phyloP scores from a whole-genome alignment of 176 grass and related monocot genomes.

The Secale cereale region DNA sequence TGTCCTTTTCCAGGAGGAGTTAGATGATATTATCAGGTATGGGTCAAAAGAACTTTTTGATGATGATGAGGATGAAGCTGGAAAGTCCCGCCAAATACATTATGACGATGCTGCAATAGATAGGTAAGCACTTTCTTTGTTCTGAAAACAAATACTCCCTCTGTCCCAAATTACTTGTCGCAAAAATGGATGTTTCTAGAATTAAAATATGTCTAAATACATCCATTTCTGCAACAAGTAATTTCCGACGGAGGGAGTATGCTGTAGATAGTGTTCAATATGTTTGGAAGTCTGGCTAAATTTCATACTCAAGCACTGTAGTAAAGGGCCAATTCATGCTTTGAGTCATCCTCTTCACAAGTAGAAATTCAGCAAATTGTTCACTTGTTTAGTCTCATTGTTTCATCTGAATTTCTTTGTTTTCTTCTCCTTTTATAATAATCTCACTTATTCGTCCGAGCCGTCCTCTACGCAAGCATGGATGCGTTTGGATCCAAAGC shows the following conservation, averaged over 20 bases:
- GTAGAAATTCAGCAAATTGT: slow-evolving; percentile 7
- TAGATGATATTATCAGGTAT: slow-evolving; percentile 98
- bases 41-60: slow-evolving; percentile 99
- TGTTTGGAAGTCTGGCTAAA: slow-evolving; percentile 3
- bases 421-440: not conserved
- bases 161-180: no score
- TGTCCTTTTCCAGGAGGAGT: slow-evolving; percentile 61
- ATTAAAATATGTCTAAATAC: no score
- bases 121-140: slow-evolving; percentile 37
- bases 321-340: not conserved
- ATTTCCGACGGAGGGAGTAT: not conserved
- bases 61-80: slow-evolving; percentile 85
- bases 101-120: slow-evolving; percentile 95
- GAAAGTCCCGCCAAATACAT: slow-evolving; percentile 94
- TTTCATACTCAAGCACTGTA: not conserved
- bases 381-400: not conserved
- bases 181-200: no score
- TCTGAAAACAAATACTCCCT: not conserved
- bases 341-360: not conserved
- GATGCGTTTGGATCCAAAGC: not conserved
- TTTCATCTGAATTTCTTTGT: not conserved
- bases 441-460: no score
- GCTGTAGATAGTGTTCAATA: not conserved
- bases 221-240: no score
- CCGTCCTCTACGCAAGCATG: not conserved